phyloP scores from a whole-genome alignment of 768 basidiomycete species.

The Rubroboletus pulcherrimus region DNA sequence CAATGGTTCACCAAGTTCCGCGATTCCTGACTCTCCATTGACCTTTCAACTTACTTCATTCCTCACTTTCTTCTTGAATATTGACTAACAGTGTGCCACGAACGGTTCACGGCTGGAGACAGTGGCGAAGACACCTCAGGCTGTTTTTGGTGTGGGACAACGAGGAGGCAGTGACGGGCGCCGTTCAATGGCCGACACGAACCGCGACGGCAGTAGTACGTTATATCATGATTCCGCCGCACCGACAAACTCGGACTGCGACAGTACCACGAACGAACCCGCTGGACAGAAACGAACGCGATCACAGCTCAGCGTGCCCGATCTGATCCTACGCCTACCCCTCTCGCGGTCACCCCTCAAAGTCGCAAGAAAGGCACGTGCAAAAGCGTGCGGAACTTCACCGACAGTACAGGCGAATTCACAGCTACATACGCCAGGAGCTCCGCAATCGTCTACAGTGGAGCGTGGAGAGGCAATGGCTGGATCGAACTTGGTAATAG shows the following conservation, averaged over 20 bases:
- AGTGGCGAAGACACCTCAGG: not conserved
- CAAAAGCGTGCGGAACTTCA: conserved; percentile 25
- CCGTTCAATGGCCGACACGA: conserved; percentile 16
- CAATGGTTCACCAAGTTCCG: too few species aligned
- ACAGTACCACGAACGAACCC: not conserved
- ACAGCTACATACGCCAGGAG: not conserved
- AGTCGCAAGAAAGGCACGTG: conserved; percentile 39
- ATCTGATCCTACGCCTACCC: conserved; percentile 44
- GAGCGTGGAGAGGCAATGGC: not conserved
- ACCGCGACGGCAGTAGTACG: conserved; percentile 9
- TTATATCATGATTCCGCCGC: conserved; percentile 1
- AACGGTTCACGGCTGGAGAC: not conserved
- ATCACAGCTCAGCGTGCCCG: conserved; percentile 48
- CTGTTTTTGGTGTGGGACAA: not conserved
- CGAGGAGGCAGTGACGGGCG: not conserved
- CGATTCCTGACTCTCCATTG: not conserved
- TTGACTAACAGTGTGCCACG: not conserved
- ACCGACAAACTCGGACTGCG: not conserved
- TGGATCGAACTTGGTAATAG: not conserved
- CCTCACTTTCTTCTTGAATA: not conserved
- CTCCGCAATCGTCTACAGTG: not conserved
- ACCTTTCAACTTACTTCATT: not conserved
- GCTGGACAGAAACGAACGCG: conserved; percentile 36
- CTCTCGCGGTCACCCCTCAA: conserved; percentile 50
- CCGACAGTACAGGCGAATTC: conserved; percentile 4